Evolutionary conservation across 2,329 filamentous ascomycete genomes (phyloP).

Genomic region (Scytalidium sp.): DNA sequence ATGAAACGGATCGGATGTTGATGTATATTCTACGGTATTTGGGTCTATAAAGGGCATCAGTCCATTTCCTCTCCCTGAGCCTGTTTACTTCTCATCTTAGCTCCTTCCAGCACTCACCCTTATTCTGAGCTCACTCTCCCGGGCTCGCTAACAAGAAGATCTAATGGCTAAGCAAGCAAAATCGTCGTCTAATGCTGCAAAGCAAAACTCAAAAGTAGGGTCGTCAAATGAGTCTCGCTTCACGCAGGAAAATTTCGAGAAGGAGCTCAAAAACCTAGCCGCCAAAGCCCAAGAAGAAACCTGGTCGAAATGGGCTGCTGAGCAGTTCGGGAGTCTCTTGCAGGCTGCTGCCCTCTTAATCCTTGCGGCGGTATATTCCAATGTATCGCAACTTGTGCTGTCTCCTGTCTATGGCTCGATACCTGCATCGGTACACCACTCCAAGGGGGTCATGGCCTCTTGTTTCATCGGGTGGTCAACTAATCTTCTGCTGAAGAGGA

Average conservation of each 20-base stretch:
- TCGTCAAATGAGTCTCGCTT: constrained; percentile 17
- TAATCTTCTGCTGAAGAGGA: constrained; percentile 53
- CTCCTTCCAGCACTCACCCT: neutral
- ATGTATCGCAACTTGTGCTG: constrained; percentile 71
- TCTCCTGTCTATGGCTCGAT: constrained; percentile 88
- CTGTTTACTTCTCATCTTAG: neutral
- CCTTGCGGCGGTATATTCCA: constrained; percentile 62
- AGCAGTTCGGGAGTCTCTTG: constrained; percentile 23
- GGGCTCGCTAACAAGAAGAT: neutral
- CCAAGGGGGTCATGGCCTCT: constrained; percentile 60
- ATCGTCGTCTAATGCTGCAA: constrained; percentile 9
- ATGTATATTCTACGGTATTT: neutral
- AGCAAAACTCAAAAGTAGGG: constrained; percentile 4
- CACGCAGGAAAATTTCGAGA: constrained; percentile 31
- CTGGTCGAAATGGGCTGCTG: constrained; percentile 21
- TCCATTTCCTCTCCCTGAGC: neutral
- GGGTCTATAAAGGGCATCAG: neutral
- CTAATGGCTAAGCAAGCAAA: neutral
- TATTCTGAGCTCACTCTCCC: neutral
- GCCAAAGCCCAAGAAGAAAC: constrained; percentile 29
- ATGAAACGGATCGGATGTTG: neutral
- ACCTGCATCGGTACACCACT: constrained; percentile 71
- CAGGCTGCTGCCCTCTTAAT: constrained; percentile 44
- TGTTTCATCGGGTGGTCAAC: constrained; percentile 71
- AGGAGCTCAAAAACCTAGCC: constrained; percentile 28